phyloP scores from a whole-genome alignment of 768 basidiomycete species.

The Antrodiella citrinella region DNA sequence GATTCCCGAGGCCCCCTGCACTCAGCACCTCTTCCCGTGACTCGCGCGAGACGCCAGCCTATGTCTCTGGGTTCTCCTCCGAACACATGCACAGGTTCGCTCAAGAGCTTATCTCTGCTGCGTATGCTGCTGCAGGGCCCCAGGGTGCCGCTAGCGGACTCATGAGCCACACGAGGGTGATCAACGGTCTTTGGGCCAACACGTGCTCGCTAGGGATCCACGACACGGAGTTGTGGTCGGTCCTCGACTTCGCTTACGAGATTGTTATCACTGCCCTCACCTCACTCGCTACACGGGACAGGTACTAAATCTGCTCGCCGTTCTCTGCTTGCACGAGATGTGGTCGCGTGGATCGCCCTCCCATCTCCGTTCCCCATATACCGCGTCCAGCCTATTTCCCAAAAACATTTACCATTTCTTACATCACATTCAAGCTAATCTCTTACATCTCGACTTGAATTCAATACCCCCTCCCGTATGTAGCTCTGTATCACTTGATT shows the following conservation, averaged over 20 bases:
- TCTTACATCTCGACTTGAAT: not conserved
- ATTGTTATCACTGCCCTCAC: slow-evolving; percentile 35
- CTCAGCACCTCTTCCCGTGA: slow-evolving; percentile 6
- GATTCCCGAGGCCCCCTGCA: slow-evolving; percentile 13
- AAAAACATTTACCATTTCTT: not conserved
- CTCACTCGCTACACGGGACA: slow-evolving; percentile 14
- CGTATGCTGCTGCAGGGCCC: slow-evolving; percentile 16
- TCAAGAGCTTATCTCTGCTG: slow-evolving; percentile 17
- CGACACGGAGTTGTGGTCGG: slow-evolving; percentile 38
- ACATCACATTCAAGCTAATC: not conserved
- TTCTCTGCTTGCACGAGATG: not conserved
- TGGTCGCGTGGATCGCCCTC: not conserved
- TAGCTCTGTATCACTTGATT: not conserved
- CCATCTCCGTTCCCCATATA: not conserved
- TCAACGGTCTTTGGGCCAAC: slow-evolving; percentile 47
- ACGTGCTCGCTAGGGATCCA: slow-evolving; percentile 41
- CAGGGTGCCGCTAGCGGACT: slow-evolving; percentile 24
- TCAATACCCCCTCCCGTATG: not conserved
- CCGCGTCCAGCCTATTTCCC: not conserved
- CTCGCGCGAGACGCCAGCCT: slow-evolving; percentile 3
- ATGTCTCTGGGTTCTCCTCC: slow-evolving; percentile 19
- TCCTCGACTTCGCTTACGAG: slow-evolving; percentile 44
- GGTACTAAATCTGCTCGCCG: slow-evolving; percentile 3
- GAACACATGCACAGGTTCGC: slow-evolving; percentile 18
- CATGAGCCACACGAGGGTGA: slow-evolving; percentile 25